Evolutionary conservation across 768 basidiomycete species (phyloP).

Genomic region (Paxillus rubicundulus): DNA sequence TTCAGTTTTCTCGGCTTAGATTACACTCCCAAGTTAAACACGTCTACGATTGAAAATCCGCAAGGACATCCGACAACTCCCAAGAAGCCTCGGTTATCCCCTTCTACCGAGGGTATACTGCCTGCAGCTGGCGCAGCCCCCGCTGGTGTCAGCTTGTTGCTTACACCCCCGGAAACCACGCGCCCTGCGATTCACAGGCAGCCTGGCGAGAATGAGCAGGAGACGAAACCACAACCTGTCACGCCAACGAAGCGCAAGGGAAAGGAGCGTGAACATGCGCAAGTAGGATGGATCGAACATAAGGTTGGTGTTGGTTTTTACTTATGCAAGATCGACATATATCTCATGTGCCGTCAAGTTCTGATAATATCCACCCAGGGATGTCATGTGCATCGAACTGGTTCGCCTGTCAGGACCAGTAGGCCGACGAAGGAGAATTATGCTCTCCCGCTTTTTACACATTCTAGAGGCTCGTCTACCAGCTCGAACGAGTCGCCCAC

Average conservation of each 20-base stretch:
- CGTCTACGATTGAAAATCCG: slow-evolving; percentile 3
- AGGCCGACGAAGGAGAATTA: slow-evolving; percentile 6
- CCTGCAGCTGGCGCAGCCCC: not conserved
- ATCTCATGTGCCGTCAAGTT: not conserved
- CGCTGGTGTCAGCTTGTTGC: slow-evolving; percentile 2
- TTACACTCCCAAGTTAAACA: slow-evolving; percentile 8
- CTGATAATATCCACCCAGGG: not conserved
- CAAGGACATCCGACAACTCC: slow-evolving; percentile 23
- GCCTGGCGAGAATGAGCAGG: not conserved
- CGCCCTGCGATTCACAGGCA: slow-evolving; percentile 5
- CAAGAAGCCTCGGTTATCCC: slow-evolving; percentile 19
- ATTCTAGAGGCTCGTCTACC: slow-evolving; percentile 11
- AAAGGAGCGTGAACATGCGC: slow-evolving; percentile 23
- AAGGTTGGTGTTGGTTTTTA: slow-evolving; percentile 15
- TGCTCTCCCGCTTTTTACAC: slow-evolving; percentile 18
- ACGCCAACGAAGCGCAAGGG: slow-evolving; percentile 21
- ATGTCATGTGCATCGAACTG: not conserved
- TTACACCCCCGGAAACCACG: slow-evolving; percentile 28
- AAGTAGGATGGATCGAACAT: not conserved
- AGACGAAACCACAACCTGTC: not conserved
- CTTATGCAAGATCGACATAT: not conserved
- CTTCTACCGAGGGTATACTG: not conserved
- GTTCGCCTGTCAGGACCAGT: not conserved
- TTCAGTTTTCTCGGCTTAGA: slow-evolving; percentile 27
- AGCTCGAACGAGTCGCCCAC: slow-evolving; percentile 21